Percentiles rank a stretch among this genome's conserved stretches.
These are phyloP conservation scores for Saccharomycopsis lassenensis DNA, from an alignment of 805 yeast genomes.

Conservation along the genomic window DNA sequence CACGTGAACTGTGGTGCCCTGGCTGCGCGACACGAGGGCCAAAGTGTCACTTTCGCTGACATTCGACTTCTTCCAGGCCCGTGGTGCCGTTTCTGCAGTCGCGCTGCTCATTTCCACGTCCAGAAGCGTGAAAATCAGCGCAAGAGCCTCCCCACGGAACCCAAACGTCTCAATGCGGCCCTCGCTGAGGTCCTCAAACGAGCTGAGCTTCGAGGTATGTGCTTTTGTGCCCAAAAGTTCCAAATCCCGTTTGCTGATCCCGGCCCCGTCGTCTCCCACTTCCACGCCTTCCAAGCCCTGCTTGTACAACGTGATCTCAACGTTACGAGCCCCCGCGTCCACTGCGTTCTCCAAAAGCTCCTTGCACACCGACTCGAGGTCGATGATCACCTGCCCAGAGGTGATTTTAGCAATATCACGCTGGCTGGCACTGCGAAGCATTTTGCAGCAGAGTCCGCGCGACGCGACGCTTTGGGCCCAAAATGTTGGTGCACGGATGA, in stretches of 20 bases:
- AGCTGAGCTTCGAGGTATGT: constrained; percentile 52
- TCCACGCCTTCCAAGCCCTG: constrained; percentile 68
- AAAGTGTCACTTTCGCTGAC: too few species aligned
- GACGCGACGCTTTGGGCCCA: not conserved
- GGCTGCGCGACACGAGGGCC: constrained; percentile 39
- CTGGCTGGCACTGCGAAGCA: not conserved
- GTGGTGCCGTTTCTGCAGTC: constrained; percentile 36
- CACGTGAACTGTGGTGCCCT: constrained; percentile 61
- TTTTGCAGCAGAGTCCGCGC: not conserved
- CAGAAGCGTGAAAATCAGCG: constrained; percentile 53
- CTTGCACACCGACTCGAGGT: constrained; percentile 64
- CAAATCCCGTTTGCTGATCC: constrained; percentile 45
- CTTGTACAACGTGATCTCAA: constrained; percentile 59
- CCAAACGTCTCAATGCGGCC: constrained; percentile 45
- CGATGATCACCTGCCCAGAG: constrained; percentile 88
- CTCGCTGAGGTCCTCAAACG: constrained; percentile 42
- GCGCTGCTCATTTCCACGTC: constrained; percentile 41
- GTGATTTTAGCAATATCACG: constrained; percentile 59
- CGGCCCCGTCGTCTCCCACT: constrained; percentile 57
- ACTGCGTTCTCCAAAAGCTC: constrained; percentile 81
- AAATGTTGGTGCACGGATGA: too few species aligned
- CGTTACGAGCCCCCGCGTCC: constrained; percentile 61
- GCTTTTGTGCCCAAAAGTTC: constrained; percentile 46
- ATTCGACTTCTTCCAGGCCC: constrained; percentile 36
- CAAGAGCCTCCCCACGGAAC: constrained; percentile 74